Percentiles rank a stretch among this genome's conserved stretches.
Evolutionary conservation across 2,329 filamentous ascomycete genomes (phyloP).

Genomic region (Ceratocystis albifundus): DNA sequence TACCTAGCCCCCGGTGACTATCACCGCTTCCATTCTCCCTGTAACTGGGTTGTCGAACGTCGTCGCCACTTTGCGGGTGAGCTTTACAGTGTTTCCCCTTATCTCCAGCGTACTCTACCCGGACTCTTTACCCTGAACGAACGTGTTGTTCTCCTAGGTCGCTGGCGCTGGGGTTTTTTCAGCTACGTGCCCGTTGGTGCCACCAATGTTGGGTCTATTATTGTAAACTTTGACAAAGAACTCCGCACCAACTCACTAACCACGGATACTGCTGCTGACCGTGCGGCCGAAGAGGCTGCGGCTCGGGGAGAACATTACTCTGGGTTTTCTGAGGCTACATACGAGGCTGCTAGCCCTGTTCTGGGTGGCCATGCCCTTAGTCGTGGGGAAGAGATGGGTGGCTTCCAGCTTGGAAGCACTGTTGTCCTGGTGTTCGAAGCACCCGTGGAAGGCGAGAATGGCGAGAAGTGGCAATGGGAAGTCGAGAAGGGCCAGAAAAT

Average conservation of each 20-base stretch:
- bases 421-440: conserved; percentile 96
- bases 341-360: conserved; percentile 62
- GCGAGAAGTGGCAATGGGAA: conserved; percentile 59
- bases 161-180: conserved; percentile 97
- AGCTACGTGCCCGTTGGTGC: conserved; percentile 90
- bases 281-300: conserved; percentile 68
- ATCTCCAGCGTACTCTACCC: conserved; percentile 81
- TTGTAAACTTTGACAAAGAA: conserved; percentile 92
- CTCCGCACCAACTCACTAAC: conserved; percentile 83
- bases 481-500: conserved; percentile 80
- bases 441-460: conserved; percentile 41
- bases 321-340: conserved; percentile 90
- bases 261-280: conserved; percentile 84
- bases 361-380: conserved; percentile 73
- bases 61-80: conserved; percentile 97
- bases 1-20: conserved; percentile 93
- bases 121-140: conserved; percentile 96
- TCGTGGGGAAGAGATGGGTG: conserved; percentile 93
- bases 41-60: conserved; percentile 87
- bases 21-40: conserved; percentile 92
- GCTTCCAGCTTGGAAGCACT: conserved; percentile 89
- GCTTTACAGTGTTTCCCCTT: conserved; percentile 87
- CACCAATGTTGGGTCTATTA: conserved; percentile 93
- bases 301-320: conserved; percentile 67
- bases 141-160: conserved; percentile 79